Evolutionary conservation across 2,329 filamentous ascomycete species (phyloP), one percentile per base, ranked within the genome.

Genomic region (Pleomassaria siparia): DNA sequence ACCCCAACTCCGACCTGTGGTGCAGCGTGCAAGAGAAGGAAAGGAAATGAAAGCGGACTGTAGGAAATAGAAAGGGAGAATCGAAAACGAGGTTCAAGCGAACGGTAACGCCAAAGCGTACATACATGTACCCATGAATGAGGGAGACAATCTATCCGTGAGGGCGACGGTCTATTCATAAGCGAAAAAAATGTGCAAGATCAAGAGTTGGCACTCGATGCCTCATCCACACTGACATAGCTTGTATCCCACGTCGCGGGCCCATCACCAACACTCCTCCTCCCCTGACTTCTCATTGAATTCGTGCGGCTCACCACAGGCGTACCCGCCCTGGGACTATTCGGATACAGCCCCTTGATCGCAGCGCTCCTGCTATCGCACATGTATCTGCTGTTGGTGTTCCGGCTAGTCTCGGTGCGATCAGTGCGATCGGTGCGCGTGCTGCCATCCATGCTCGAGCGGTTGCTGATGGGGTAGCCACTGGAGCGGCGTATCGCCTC

Each of bases 341-440:
- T 66, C 4, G 67, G 66, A 47, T 72, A 72, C 30, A 72, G 42
- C 6, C 58, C 69, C 47, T 72, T 72, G 49, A 72, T 62, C 2
- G 67, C 69, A 12, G 69, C 69, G 40, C 69, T 71, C 18, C 67
- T 60, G 33, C 62, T 63, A 43, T 72, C 65, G 46, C 62, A 65
- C 56, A 63, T 51, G 43, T 69, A 69, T 21, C 62, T 53, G 33
- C 56, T 63, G 37, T 59, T 64, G 2, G 55, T 49, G 18, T 60
- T 62, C 12, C 53, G 48, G 30, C 24, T 40, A 11, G 15, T 40
- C n/a, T 41, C 36, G n/a, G 30, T n/a, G n/a, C n/a, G 25, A 37
- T 63, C 55, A 10, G 47, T 50, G 48, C 29, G 42, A 6, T 49
- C 47, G 24, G 37, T 53, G 26, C 42, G 52, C 18, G 49, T 44